Evolutionary conservation across 2,329 filamentous ascomycete genomes (phyloP).

Genomic region (Fusarium subtropicale): DNA sequence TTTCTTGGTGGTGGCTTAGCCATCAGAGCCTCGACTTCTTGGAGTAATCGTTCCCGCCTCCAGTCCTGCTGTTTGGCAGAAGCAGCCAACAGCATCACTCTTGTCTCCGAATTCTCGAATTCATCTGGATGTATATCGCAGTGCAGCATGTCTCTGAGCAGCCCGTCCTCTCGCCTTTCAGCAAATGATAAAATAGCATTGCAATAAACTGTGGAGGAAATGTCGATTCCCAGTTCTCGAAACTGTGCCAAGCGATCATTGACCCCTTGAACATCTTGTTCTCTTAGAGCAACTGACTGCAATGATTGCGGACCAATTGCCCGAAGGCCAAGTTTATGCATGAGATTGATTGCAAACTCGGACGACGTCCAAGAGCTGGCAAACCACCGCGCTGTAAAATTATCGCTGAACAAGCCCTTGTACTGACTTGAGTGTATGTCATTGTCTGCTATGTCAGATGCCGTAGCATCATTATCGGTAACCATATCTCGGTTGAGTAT

Average conservation of each 20-base stretch:
- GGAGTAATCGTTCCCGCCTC: constrained; percentile 57
- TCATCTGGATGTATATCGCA: constrained; percentile 68
- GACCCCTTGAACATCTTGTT: constrained; percentile 67
- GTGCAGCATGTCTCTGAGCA: constrained; percentile 59
- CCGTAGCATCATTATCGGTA: neutral
- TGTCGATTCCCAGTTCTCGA: constrained; percentile 69
- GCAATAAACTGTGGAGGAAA: constrained; percentile 73
- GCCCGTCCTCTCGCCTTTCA: constrained; percentile 62
- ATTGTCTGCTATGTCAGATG: neutral
- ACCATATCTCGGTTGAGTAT: constrained; percentile 26
- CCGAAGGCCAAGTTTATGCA: constrained; percentile 77
- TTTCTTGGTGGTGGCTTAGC: constrained; percentile 23
- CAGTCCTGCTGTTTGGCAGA: constrained; percentile 52
- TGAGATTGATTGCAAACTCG: constrained; percentile 76
- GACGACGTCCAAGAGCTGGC: constrained; percentile 77
- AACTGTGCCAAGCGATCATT: constrained; percentile 70
- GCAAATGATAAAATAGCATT: constrained; percentile 74
- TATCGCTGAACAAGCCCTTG: constrained; percentile 47
- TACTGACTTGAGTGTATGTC: neutral
- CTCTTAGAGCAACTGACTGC: constrained; percentile 79
- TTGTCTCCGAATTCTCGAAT: constrained; percentile 60
- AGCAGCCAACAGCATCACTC: constrained; percentile 54
- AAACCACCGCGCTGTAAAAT: constrained; percentile 84
- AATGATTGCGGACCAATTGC: constrained; percentile 80
- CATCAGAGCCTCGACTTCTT: constrained; percentile 53